Conservation (phyloP, 75 land plant genomes). For the Sequoia sempervirens region DNA sequence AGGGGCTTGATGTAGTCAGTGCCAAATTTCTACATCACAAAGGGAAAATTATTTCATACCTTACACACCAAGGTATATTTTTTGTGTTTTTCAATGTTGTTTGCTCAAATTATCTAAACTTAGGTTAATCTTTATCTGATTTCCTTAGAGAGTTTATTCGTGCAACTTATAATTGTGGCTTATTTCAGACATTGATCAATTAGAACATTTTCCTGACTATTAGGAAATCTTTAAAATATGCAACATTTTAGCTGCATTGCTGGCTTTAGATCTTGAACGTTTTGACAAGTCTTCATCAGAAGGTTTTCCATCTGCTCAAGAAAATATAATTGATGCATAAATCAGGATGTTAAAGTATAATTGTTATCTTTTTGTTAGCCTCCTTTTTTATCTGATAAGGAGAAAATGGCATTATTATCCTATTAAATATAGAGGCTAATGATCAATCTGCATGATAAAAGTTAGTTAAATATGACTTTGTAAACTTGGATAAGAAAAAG, state of each 20-base stretch:
- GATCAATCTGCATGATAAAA: no score
- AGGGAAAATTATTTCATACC: neutral
- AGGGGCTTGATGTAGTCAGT: neutral
- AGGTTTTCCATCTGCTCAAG: neutral
- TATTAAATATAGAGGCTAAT: no score
- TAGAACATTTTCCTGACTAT: neutral
- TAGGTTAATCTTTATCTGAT: neutral
- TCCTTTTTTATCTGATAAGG: neutral
- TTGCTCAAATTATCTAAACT: neutral
- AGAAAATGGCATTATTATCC: no score
- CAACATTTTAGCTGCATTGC: neutral
- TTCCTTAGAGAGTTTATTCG: neutral
- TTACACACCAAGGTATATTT: neutral
- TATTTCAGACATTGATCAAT: neutral
- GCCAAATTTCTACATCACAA: neutral
- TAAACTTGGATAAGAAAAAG: no score
- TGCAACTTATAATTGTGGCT: no score
- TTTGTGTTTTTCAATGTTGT: neutral
- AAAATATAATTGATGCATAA: neutral
- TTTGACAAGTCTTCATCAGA: neutral
- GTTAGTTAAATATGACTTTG: no score
- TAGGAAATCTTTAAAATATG: neutral
- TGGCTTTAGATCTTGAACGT: neutral
- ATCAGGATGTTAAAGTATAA: neutral
- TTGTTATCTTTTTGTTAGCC: neutral